These are phyloP conservation scores for Cyclospora cayetanensis DNA, from an alignment of 169 alveolate genomes.

Conservation along the genomic window DNA sequence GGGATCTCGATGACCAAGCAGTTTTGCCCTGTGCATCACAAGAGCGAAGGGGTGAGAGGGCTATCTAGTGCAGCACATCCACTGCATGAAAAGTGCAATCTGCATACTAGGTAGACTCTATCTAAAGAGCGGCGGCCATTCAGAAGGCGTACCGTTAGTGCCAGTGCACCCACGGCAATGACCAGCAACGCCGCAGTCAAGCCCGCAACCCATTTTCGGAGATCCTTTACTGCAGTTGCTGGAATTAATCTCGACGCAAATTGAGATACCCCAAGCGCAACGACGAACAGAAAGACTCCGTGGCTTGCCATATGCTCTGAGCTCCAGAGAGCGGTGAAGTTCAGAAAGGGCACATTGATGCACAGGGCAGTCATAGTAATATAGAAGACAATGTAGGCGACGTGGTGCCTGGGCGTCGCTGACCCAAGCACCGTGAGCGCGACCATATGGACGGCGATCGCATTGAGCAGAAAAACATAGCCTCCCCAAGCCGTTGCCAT, in stretches of 20 bases:
- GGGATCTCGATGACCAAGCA: conserved; percentile 94
- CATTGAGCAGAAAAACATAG: conserved; percentile 96
- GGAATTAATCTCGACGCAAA: conserved; percentile 17
- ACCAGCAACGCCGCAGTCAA: conserved; percentile 8
- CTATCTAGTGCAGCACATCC: conserved; percentile 67
- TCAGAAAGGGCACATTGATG: conserved; percentile 96
- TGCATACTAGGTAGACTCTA: not conserved
- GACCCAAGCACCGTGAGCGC: conserved; percentile 91
- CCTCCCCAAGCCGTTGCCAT: conserved; percentile 99
- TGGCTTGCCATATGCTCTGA: conserved; percentile 98
- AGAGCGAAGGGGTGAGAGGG: no score
- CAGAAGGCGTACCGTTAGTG: conserved; percentile 75
- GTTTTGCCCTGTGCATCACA: conserved; percentile 85
- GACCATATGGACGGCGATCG: conserved; percentile 93
- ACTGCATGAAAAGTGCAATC: no score
- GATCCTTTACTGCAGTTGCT: conserved; percentile 28
- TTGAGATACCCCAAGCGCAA: conserved; percentile 69
- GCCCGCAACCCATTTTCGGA: conserved; percentile 33
- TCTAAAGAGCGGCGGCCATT: not conserved
- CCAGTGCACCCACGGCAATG: conserved; percentile 54
- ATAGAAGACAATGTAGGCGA: conserved; percentile 93
- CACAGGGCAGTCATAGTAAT: conserved; percentile 93
- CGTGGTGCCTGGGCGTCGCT: conserved; percentile 88
- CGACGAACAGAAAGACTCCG: conserved; percentile 90
- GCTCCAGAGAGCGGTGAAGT: conserved; percentile 89